Conservation (phyloP, 2,329 filamentous ascomycete species). For the Ceratocystis smalleyi region DNA sequence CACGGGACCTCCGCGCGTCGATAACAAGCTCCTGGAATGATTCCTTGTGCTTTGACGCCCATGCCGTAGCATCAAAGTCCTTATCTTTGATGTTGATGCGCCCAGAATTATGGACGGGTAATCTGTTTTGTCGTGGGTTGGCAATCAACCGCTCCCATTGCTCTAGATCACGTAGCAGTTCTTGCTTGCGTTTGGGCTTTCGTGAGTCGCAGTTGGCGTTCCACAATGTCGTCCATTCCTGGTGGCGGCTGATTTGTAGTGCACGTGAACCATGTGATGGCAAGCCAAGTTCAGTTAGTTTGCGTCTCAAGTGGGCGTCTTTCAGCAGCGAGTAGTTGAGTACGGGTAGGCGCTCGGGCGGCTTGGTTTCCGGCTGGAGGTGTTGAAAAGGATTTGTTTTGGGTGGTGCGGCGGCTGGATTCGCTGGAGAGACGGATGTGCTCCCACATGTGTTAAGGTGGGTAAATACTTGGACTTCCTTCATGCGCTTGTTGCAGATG, state of each 20-base stretch:
- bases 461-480: conserved; percentile 57
- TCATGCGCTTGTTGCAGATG: conserved; percentile 66
- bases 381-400: conserved; percentile 18
- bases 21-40: conserved; percentile 72
- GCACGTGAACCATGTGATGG: conserved; percentile 51
- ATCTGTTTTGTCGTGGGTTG: conserved; percentile 7
- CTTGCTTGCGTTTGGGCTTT: conserved; percentile 50
- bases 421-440: conserved; percentile 23
- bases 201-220: conserved; percentile 91
- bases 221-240: conserved; percentile 89
- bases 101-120: not conserved
- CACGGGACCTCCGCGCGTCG: conserved; percentile 47
- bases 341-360: conserved; percentile 51
- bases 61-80: conserved; percentile 68
- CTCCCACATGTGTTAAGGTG: conserved; percentile 55
- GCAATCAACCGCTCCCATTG: conserved; percentile 68
- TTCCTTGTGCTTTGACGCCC: conserved; percentile 54
- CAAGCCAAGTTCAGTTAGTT: conserved; percentile 66
- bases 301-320: conserved; percentile 61
- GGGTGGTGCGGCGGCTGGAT: not conserved
- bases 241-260: conserved; percentile 64
- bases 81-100: conserved; percentile 55
- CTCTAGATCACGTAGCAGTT: conserved; percentile 65
- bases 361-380: conserved; percentile 23
- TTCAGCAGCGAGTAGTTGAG: conserved; percentile 81